Evolutionary conservation across 2,329 filamentous ascomycete genomes (phyloP), one percentile per base, ranked within the genome.

Genomic region (Cadophora malorum): DNA sequence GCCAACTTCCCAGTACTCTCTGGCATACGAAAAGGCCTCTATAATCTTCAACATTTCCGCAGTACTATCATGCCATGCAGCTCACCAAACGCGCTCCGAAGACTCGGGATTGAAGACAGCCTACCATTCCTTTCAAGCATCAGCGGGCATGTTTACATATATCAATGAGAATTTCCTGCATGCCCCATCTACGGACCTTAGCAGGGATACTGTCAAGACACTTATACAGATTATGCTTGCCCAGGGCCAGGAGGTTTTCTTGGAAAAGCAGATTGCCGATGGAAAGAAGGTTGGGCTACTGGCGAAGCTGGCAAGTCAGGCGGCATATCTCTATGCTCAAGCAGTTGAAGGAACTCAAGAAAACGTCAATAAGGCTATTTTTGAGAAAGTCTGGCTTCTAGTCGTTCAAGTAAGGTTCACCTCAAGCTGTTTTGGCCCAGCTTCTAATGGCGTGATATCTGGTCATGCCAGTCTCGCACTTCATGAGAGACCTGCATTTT

Each of bases 161-260:
- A 99, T 99, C 83, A 99, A 99, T 80, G 96, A 99, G 81, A 99
- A 99, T 82, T 99, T 99, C 79, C 84, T 99, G 45, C 96, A 99
- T 76, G 96, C 96, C 1, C 96, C 96, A 0, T 97, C 94, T 9
- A 94, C 93, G n/a, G 96, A 99, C 77, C 82, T 99, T 59, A 98
- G 94, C 79, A 85, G 96, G 69, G 95, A 99, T 62, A 99, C 96
- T 0, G 93, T 99, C 76, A 97, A 97, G 82, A 94, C 93, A 0
- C 81, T 99, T 72, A 98, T 99, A 77, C 88, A 90, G 63, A 88
- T 99, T 68, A 98, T 93, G 86, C 87, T 99, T 65, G 96, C 95
- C 1, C 96, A 99, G 80, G 95, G 92, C 4, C 96, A 99, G 79
- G 96, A 99, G 79, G 93, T 98, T 2, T 99, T 99, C 74, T 83